Base-by-base conservation (phyloP, 768 basidiomycete species). In the Strobilomyces confusus region DNA sequence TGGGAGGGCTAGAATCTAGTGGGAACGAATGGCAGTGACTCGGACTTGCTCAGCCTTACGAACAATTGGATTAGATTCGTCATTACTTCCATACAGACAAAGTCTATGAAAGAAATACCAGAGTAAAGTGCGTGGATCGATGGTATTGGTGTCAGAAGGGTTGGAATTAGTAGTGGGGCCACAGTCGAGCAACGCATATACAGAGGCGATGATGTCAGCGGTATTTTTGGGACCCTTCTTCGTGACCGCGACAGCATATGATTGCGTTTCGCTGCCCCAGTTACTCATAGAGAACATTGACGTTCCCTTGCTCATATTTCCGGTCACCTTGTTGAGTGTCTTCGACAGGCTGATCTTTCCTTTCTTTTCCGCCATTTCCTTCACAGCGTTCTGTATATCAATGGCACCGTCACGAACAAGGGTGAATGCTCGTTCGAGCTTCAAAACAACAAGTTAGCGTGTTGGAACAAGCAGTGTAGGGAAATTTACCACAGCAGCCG, bases 251-350 rank as follows among this genome's bases (percentile, higher is more conserved):
- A 23, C 23, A 17, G 43, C 14, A 26, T 51, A 55, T 17, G 44
- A 41, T 3, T 42, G 23, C 0, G 9, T 52, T 46, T 55, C 13
- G 5, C 30, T 25, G 12, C 44, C 38, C 54, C 50, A 55, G 32
- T 55, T 52, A 13, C 2, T 20, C 30, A 52, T 29, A 30, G 54
- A 55, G 14, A 55, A 55, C 44, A 55, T 52, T 0, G 25, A 47
- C 32, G 26, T 26, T 26, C 26, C 50, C 42, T 55, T 55, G 50
- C 50, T 55, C 50, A 55, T 52, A 3, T 46, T 55, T 7, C 33
- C 32, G 0, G 49, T 47, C 2, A 8, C 44, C 20, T 55, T 46
- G 44, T 55, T 55, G 32, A 52, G 32, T 11, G 17, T 41, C 54
- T 47, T 52, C 1, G 17, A 38, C 25, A 52, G 13, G 1, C 4